Conservation (phyloP, 768 basidiomycete species). For the Auricularia sp. region DNA sequence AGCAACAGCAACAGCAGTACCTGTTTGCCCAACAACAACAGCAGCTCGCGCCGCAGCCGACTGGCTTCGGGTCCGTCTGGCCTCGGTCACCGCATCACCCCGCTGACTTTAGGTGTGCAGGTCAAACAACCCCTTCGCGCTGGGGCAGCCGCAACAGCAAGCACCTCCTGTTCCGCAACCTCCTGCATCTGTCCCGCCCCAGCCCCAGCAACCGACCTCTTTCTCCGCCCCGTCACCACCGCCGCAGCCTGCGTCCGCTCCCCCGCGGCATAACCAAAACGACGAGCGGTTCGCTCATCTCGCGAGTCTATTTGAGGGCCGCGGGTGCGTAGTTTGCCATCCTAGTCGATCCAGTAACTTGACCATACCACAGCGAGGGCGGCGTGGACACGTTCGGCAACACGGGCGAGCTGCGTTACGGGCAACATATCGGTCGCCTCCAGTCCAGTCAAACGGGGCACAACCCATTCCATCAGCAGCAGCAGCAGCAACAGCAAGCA, state of each 20-base stretch:
- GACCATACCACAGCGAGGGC: constrained; percentile 42
- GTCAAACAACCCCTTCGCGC: constrained; percentile 93
- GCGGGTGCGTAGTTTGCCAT: constrained; percentile 16
- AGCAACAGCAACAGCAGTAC: constrained; percentile 30
- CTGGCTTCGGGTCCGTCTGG: constrained; percentile 58
- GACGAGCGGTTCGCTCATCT: constrained; percentile 70
- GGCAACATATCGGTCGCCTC: constrained; percentile 41
- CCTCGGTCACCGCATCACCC: background rate
- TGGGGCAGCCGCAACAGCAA: constrained; percentile 22
- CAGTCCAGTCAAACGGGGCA: constrained; percentile 30
- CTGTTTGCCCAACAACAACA: constrained; percentile 36
- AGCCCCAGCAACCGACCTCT: constrained; percentile 5
- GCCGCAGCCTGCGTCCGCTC: constrained; percentile 13
- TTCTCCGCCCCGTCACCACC: background rate
- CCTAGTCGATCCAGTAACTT: background rate
- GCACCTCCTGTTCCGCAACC: constrained; percentile 31
- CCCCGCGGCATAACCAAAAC: constrained; percentile 30
- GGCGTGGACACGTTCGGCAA: constrained; percentile 97
- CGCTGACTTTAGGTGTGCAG: constrained; percentile 33
- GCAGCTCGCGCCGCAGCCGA: constrained; percentile 47
- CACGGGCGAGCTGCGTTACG: constrained; percentile 58
- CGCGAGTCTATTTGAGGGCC: constrained; percentile 73
- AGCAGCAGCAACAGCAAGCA: constrained; percentile 47
- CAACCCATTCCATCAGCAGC: constrained; percentile 61
- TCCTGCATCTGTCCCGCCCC: constrained; percentile 29